phyloP scores from a whole-genome alignment of 768 basidiomycete genomes.

The Amanita rubescens region DNA sequence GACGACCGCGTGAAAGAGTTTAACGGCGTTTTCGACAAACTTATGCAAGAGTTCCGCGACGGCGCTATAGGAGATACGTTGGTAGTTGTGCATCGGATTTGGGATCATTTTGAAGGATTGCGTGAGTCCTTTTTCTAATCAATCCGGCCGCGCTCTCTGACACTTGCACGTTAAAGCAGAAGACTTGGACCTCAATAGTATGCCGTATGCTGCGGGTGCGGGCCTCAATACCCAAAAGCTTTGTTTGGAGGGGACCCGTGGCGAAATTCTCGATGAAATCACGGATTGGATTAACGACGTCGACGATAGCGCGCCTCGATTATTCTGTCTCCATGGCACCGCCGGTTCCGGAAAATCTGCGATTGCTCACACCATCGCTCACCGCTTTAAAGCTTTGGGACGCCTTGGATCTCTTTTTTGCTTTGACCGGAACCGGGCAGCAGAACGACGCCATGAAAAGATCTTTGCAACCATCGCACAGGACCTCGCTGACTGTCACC shows the following conservation, averaged over 20 bases:
- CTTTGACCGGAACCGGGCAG: too few species aligned
- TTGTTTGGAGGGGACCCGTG: constrained; percentile 18
- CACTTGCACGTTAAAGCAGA: not conserved
- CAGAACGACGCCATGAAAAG: too few species aligned
- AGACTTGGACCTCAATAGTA: not conserved
- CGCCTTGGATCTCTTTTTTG: too few species aligned
- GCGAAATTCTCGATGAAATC: constrained; percentile 17
- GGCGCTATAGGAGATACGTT: not conserved
- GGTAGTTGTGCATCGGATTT: not conserved
- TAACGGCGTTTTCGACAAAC: not conserved
- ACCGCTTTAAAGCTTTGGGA: too few species aligned
- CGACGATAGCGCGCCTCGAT: not conserved
- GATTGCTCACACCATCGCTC: too few species aligned
- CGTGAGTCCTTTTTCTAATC: not conserved
- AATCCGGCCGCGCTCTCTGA: not conserved
- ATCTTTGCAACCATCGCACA: too few species aligned
- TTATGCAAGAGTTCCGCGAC: not conserved
- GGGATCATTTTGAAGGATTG: not conserved
- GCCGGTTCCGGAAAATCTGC: too few species aligned
- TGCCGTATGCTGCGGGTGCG: not conserved
- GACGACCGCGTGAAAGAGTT: not conserved
- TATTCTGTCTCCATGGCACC: not conserved
- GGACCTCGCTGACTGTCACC: too few species aligned
- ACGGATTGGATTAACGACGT: constrained; percentile 14
- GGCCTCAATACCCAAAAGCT: constrained; percentile 5